A percentile compares a stretch with the other conserved stretches of the same genome.
These are phyloP conservation scores for Ophiosphaerella herpotricha DNA, from an alignment of 2,329 filamentous ascomycete genomes.

Conservation along the genomic window DNA sequence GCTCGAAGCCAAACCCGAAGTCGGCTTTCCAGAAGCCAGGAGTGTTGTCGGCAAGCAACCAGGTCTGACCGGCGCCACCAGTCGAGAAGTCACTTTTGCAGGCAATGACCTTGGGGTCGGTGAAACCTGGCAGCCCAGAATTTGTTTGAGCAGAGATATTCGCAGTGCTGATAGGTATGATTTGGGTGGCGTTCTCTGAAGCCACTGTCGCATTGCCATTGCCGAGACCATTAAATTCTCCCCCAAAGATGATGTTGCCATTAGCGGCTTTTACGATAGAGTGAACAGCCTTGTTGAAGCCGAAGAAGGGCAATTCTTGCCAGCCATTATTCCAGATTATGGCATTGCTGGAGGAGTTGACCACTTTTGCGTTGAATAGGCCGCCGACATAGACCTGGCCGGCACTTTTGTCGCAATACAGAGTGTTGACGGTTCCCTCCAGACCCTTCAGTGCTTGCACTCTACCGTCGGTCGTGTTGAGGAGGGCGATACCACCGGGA, in stretches of 20 bases:
- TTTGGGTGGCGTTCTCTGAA: constrained; percentile 71
- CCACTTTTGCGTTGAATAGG: constrained; percentile 70
- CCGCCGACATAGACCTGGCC: constrained; percentile 91
- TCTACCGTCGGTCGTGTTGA: constrained; percentile 71
- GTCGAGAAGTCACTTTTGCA: constrained; percentile 71
- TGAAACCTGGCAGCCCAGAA: constrained; percentile 66
- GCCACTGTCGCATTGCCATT: constrained; percentile 79
- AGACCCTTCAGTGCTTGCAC: constrained; percentile 80
- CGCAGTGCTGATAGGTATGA: constrained; percentile 82
- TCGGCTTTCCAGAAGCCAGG: constrained; percentile 82
- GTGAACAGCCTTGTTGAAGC: constrained; percentile 90
- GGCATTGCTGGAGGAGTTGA: constrained; percentile 73
- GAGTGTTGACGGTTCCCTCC: constrained; percentile 77
- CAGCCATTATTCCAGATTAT: constrained; percentile 77
- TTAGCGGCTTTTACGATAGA: constrained; percentile 81
- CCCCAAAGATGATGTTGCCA: constrained; percentile 89
- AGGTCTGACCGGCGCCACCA: constrained; percentile 75
- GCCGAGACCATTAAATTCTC: constrained; percentile 84
- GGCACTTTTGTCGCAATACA: constrained; percentile 78
- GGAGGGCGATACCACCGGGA: constrained; percentile 76
- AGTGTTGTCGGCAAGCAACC: constrained; percentile 76
- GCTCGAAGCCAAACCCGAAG: constrained; percentile 83
- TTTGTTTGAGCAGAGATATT: constrained; percentile 71
- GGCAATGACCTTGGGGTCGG: constrained; percentile 77
- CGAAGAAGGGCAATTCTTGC: constrained; percentile 83